Conservation (phyloP, 495 filamentous ascomycete species). For the Amorphotheca resinae region DNA sequence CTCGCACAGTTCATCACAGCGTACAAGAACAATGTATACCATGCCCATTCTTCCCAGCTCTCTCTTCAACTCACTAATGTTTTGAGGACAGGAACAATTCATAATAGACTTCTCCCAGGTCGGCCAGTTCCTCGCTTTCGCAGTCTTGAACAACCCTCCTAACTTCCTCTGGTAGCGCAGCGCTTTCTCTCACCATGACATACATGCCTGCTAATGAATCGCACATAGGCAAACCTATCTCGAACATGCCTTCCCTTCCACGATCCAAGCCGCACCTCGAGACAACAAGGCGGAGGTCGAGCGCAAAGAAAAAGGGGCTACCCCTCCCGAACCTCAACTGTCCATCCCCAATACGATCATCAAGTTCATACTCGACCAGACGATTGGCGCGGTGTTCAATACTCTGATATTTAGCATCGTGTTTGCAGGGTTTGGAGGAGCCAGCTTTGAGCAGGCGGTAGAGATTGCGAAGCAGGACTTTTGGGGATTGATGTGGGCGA, state of each 20-base stretch:
- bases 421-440: slow-evolving; percentile 17
- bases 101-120: slow-evolving; percentile 49
- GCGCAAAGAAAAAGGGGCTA: slow-evolving; percentile 26
- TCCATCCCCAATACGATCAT: slow-evolving; percentile 58
- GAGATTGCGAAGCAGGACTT: slow-evolving; percentile 42
- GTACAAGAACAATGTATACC: slow-evolving; percentile 48
- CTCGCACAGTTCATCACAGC: slow-evolving; percentile 68
- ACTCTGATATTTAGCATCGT: slow-evolving; percentile 52
- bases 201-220: neutral
- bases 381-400: slow-evolving; percentile 61
- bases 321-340: slow-evolving; percentile 37
- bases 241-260: slow-evolving; percentile 35
- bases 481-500: slow-evolving; percentile 55
- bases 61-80: slow-evolving; percentile 17
- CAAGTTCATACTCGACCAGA: slow-evolving; percentile 80
- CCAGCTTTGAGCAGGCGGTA: slow-evolving; percentile 12
- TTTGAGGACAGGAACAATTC: slow-evolving; percentile 32
- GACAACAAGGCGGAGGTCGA: slow-evolving; percentile 31
- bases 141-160: slow-evolving; percentile 62
- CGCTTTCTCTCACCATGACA: neutral
- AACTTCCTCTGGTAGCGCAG: slow-evolving; percentile 74
- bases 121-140: slow-evolving; percentile 68
- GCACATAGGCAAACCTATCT: slow-evolving; percentile 36
- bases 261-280: slow-evolving; percentile 27
- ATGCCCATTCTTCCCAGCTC: neutral